Conservation (phyloP, 495 filamentous ascomycete species). For the Saxophila tyrrhenica region DNA sequence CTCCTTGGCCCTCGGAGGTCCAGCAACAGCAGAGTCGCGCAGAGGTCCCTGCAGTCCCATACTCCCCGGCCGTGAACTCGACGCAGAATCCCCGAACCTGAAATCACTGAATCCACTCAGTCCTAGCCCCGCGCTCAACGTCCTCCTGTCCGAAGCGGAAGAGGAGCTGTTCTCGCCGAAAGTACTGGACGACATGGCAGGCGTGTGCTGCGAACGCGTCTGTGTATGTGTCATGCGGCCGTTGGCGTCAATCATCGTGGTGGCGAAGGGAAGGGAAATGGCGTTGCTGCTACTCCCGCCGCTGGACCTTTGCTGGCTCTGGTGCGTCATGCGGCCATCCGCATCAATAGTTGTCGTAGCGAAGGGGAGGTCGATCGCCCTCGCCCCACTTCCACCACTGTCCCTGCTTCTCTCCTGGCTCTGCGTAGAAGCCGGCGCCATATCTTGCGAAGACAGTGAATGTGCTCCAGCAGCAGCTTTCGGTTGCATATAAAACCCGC, state of each 20-base stretch:
- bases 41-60: too few species aligned
- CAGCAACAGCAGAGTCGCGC: too few species aligned
- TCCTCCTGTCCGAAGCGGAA: background rate
- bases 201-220: background rate
- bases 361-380: background rate
- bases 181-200: background rate
- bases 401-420: background rate
- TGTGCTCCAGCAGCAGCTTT: background rate
- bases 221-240: too few species aligned
- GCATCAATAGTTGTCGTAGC: background rate
- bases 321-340: background rate
- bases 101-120: constrained; percentile 11
- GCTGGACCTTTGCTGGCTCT: background rate
- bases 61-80: background rate
- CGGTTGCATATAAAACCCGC: background rate
- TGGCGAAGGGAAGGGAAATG: too few species aligned
- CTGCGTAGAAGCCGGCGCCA: background rate
- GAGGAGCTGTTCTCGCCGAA: background rate
- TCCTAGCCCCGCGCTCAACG: constrained; percentile 3
- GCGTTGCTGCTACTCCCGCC: background rate
- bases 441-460: background rate
- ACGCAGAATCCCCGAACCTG: constrained; percentile 9
- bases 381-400: background rate
- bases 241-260: background rate
- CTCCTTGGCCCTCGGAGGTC: too few species aligned